Percentiles rank a stretch among this genome's conserved stretches.
phyloP scores from a whole-genome alignment of 495 filamentous ascomycete species.

The Tricharina praecox region DNA sequence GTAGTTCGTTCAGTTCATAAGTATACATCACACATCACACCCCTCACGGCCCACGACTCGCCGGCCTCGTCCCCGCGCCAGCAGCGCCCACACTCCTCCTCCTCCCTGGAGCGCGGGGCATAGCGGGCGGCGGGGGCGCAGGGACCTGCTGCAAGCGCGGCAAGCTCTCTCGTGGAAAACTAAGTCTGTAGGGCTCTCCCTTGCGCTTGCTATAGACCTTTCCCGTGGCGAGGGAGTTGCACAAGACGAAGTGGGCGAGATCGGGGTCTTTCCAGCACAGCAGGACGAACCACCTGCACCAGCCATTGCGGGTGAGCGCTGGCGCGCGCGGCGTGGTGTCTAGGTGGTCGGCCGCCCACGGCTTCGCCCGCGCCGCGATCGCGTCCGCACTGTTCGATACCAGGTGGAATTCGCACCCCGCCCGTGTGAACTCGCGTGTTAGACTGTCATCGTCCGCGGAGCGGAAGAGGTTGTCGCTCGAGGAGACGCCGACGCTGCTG shows the following conservation, averaged over 20 bases:
- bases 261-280: background rate
- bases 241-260: background rate
- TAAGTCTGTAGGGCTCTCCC: background rate
- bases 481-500: background rate
- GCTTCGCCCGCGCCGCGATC: background rate
- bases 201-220: conserved; percentile 1
- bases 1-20: background rate
- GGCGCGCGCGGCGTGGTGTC: conserved; percentile 7
- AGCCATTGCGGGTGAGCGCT: conserved; percentile 1
- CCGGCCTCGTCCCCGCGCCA: background rate
- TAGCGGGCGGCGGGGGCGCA: too few relatives aligned
- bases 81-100: background rate
- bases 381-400: background rate
- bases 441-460: background rate
- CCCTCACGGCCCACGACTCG: background rate
- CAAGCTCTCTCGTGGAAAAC: conserved; percentile 1
- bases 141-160: too few relatives aligned
- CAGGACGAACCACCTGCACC: conserved; percentile 7
- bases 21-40: too few relatives aligned
- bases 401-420: conserved; percentile 3
- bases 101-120: background rate
- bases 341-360: background rate
- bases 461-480: background rate
- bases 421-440: background rate
- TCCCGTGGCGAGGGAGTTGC: conserved; percentile 2